Evolutionary conservation across 352 stramenopile species (phyloP), one percentile per base, ranked within the genome.

Genomic region (Phytophthora capsici): DNA sequence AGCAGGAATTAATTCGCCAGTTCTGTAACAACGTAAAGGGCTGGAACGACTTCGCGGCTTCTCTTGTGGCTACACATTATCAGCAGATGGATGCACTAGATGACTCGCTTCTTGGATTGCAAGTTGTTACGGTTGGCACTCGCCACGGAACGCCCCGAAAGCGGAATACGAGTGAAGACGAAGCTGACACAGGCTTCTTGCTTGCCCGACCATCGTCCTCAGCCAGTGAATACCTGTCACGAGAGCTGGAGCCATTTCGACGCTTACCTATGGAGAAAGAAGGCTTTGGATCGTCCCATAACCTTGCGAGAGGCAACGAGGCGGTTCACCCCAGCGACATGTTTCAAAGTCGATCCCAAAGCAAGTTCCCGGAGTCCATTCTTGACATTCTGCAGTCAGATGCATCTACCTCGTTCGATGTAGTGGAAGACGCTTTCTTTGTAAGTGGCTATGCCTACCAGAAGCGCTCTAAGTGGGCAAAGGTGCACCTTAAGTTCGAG

Each of bases 1-100:
- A 91, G 25, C 86, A 94, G 52, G 84, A 94, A 60, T 63, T 94
- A 2, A 88, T 94, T 51, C 75, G 78, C 2, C 86, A 94, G 52
- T 93, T 90, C 48, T 91, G 82, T 56, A 80, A 78, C 48, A 82
- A 73, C 26, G 69, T 84, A 25, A 48, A 75, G 10, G 80, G 77
- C 2, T 94, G 86, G 86, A 66, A 71, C n/a, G 80, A 89, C 41
- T 91, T 91, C 48, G 66, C 66, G 20, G 82, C 80, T 14, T 88
- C 82, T 10, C 59, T 94, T 2, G 77, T 94, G 1, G 82, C 86
- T n/a, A 74, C 73, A 1, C 84, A 94, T 48, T 91, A 90, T 52
- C 79, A 93, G 28, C 82, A 91, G 34, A 89, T 91, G 67, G 80
- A 94, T 41, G 86, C 80, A 9, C 66, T 94, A 2, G 80, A 90